Evolutionary conservation across 345 rosid species (phyloP).

Genomic region (Syzygium jambos): DNA sequence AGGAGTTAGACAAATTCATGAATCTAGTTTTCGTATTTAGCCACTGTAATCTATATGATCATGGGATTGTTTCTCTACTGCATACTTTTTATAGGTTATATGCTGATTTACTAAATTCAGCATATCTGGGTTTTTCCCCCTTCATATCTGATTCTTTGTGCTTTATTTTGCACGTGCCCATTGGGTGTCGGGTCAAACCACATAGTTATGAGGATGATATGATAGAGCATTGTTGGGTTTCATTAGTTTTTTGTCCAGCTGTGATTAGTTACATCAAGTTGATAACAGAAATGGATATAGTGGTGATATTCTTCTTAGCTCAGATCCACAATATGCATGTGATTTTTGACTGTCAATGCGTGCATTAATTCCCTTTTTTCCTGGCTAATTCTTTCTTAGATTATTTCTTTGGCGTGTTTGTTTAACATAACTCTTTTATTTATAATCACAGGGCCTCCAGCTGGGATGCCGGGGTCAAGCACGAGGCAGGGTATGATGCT

Average conservation of each 20-base stretch:
- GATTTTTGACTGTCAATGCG: not conserved
- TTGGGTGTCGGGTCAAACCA: not conserved
- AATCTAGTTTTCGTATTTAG: not conserved
- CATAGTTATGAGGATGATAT: not conserved
- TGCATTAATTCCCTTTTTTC: not conserved
- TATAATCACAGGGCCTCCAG: slow-evolving; percentile 42
- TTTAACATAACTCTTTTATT: not conserved
- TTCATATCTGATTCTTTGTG: not conserved
- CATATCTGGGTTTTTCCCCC: not conserved
- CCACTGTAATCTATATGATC: not conserved
- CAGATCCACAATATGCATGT: not conserved
- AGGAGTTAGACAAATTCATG: not conserved
- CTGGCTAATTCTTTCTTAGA: not conserved
- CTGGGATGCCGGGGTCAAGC: slow-evolving; percentile 85
- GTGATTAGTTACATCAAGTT: not conserved
- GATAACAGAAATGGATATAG: not conserved
- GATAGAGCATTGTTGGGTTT: not conserved
- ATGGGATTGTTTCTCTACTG: not conserved
- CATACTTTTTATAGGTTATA: not conserved
- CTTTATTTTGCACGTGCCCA: not conserved
- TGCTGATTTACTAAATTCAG: not conserved
- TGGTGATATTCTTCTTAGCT: not conserved
- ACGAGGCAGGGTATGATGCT: slow-evolving; percentile 99
- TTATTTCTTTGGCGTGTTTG: not conserved
- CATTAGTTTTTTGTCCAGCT: not conserved